Percentiles rank a stretch among this genome's conserved stretches.
phyloP scores from a whole-genome alignment of 2,329 filamentous ascomycete genomes.

The Ambrosiella xylebori region DNA sequence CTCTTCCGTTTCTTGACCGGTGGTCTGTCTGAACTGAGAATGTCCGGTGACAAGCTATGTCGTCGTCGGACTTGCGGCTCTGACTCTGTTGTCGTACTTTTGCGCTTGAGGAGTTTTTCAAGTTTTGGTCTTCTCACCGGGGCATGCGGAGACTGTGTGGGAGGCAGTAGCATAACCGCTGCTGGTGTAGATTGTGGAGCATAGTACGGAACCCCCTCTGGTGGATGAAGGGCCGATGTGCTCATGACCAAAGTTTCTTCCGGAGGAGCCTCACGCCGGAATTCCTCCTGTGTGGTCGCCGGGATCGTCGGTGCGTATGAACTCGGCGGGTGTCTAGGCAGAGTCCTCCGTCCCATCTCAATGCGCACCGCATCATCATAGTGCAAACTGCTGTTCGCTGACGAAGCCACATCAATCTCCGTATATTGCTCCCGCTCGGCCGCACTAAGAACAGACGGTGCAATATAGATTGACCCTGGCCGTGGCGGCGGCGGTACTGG shows the following conservation, averaged over 20 bases:
- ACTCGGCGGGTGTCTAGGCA: background rate
- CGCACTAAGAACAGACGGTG: background rate
- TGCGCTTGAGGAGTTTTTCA: background rate
- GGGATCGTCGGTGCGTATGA: background rate
- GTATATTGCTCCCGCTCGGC: constrained; percentile 2
- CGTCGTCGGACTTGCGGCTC: background rate
- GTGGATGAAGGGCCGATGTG: background rate
- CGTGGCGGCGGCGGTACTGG: background rate
- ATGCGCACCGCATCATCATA: background rate
- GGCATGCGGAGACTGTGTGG: background rate
- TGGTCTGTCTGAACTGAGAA: background rate
- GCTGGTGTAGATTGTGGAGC: background rate
- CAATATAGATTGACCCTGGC: constrained; percentile 2
- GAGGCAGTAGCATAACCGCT: background rate
- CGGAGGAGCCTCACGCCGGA: background rate
- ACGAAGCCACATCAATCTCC: background rate
- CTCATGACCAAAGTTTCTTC: background rate
- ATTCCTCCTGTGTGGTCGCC: background rate
- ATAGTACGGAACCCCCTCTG: background rate
- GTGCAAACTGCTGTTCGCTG: background rate
- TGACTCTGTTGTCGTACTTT: background rate
- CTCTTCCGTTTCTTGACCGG: background rate
- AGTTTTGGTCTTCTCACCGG: background rate
- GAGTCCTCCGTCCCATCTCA: background rate
- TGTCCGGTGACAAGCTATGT: background rate